Conservation (phyloP, 2,329 filamentous ascomycete species). For the Fusarium heterosporum region DNA sequence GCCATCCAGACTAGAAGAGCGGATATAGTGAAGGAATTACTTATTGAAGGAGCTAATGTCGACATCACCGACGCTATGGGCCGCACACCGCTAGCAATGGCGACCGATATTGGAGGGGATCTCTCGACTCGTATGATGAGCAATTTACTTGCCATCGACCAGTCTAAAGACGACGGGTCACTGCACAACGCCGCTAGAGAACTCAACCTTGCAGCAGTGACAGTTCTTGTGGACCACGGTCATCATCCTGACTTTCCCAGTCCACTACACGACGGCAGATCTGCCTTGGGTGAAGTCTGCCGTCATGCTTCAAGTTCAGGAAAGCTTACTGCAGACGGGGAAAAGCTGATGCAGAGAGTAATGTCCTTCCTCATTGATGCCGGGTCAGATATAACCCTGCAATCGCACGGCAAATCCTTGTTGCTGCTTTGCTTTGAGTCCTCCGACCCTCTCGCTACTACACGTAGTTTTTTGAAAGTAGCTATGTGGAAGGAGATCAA, state of each 20-base stretch:
- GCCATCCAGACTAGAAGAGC: conserved; percentile 66
- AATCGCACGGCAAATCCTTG: conserved; percentile 67
- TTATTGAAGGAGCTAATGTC: conserved; percentile 69
- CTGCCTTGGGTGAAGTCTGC: conserved; percentile 73
- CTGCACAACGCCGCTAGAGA: conserved; percentile 73
- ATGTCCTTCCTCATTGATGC: conserved; percentile 67
- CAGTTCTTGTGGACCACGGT: conserved; percentile 66
- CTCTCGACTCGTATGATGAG: conserved; percentile 65
- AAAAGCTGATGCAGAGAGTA: conserved; percentile 67
- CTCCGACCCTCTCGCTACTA: conserved; percentile 64
- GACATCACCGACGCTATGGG: conserved; percentile 68
- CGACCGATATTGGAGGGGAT: conserved; percentile 66
- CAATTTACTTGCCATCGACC: conserved; percentile 65
- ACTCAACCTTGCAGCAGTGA: conserved; percentile 67
- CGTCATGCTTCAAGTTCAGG: conserved; percentile 58
- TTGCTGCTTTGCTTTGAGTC: conserved; percentile 71
- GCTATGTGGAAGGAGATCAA: conserved; percentile 75
- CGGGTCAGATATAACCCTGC: conserved; percentile 67
- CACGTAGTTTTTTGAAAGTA: conserved; percentile 69
- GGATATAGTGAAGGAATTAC: conserved; percentile 68
- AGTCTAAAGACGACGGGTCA: conserved; percentile 72
- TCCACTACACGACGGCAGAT: conserved; percentile 70
- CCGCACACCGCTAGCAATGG: conserved; percentile 70
- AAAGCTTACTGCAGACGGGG: conserved; percentile 58
- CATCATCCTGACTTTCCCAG: conserved; percentile 75